phyloP scores from a whole-genome alignment of 2,329 filamentous ascomycete genomes.

The Incumbomyces lentus region DNA sequence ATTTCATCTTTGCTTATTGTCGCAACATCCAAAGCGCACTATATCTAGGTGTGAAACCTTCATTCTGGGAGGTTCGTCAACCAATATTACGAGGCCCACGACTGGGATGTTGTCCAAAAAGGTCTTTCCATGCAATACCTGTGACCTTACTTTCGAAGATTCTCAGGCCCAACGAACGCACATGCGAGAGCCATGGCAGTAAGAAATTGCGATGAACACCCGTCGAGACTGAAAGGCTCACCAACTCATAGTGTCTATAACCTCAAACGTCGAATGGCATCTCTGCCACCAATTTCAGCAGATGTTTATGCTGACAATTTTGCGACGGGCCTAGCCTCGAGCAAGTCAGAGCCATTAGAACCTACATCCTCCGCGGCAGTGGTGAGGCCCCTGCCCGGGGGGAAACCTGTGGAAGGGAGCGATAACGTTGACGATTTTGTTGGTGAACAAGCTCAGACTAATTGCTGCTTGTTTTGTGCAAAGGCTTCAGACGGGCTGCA shows the following conservation, averaged over 20 bases:
- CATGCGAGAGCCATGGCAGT: constrained; percentile 25
- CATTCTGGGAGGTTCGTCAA: constrained; percentile 6
- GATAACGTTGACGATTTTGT: constrained; percentile 7
- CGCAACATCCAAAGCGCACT: too few relatives aligned
- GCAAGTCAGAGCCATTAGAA: constrained; percentile 7
- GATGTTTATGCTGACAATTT: constrained; percentile 10
- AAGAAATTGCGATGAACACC: constrained; percentile 6
- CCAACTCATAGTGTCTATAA: constrained; percentile 16
- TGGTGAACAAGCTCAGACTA: constrained; percentile 12
- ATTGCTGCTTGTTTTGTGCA: constrained; percentile 27
- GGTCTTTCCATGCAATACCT: constrained; percentile 13
- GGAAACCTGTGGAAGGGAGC: constrained; percentile 6
- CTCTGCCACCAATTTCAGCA: constrained; percentile 13
- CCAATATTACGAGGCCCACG: constrained; percentile 4
- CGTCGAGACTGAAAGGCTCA: constrained; percentile 12
- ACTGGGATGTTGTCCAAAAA: constrained; percentile 7
- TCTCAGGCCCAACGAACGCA: constrained; percentile 20
- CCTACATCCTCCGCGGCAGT: constrained; percentile 5
- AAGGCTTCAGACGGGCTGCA: constrained; percentile 10
- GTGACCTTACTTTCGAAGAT: constrained; percentile 17
- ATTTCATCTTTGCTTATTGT: too few relatives aligned
- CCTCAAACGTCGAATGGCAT: constrained; percentile 16
- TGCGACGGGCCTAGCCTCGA: constrained; percentile 5
- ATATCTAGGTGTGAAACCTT: too few relatives aligned
- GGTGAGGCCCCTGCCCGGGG: constrained; percentile 2